Evolutionary conservation across 345 rosid species (phyloP), one percentile per base, ranked within the genome.

Genomic region (Bretschneidera sinensis): DNA sequence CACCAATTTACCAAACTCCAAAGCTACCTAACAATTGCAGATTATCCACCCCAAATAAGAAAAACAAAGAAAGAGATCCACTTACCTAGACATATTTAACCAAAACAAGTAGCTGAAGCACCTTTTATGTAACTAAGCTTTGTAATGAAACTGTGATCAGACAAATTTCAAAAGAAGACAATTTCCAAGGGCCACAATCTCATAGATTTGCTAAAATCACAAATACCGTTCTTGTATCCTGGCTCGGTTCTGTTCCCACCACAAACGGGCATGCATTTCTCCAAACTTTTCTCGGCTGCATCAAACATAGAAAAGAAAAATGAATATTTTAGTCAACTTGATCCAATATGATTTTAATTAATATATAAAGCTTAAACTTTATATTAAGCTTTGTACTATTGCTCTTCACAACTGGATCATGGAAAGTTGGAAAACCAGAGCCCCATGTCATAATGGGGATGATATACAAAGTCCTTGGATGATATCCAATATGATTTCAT

Each of bases 181-280:
- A 43, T 55, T 59, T 48, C 60, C 59, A 19, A 20, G 65, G 18
- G 43, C 34, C n/a, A n/a, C n/a, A n/a, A n/a, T n/a, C n/a, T n/a
- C n/a, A n/a, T n/a, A n/a, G n/a, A n/a, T n/a, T n/a, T n/a, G n/a
- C n/a, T n/a, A n/a, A 21, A 66, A 61, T 88, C 81, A 89, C 75
- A 92, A 76, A 82, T 89, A 92, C 48, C 87, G 97, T 71, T 89
- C 82, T 54, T 87, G 94, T 76, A 92, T 89, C 81, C 98, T 83
- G 11, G 81, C 88, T 69, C 94, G 84, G 74, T 94, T 94, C 73
- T 88, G 83, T 43, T 90, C 97, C 99, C 99, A 94, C 99, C 99
- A 94, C 63, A 83, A 31, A 77, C 92, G 86, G 13, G 99, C 97
- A 50, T 85, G 82, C 76, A 73, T 83, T 64, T 94, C 99, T 22